These are phyloP conservation scores for Protomyces lactucae-debilis DNA, from an alignment of 1,139 yeast species.

Conservation along the genomic window DNA sequence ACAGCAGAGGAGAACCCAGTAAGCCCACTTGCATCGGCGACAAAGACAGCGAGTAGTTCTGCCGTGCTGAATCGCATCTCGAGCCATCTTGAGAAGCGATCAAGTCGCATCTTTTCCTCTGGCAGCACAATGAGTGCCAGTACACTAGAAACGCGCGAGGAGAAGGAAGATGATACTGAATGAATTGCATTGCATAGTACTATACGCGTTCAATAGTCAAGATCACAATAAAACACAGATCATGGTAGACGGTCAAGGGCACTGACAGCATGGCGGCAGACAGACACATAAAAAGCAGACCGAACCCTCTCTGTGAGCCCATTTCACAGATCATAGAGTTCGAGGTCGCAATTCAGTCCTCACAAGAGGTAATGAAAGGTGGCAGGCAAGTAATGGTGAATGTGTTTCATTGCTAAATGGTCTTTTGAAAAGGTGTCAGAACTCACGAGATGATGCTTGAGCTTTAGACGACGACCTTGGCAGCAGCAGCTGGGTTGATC, in stretches of 20 bases:
- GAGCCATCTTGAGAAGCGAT: not conserved
- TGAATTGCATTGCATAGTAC: not conserved
- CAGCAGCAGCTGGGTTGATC: conserved; percentile 97
- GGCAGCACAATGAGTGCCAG: not conserved
- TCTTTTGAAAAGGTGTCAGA: not conserved
- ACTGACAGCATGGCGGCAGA: not conserved
- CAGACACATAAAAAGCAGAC: not conserved
- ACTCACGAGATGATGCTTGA: not conserved
- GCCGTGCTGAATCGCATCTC: not conserved
- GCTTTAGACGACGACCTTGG: conserved; percentile 41
- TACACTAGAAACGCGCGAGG: not conserved
- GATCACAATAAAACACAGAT: too few species aligned
- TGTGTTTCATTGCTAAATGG: not conserved
- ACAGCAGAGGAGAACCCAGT: too few species aligned
- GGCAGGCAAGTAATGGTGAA: not conserved
- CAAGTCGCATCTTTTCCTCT: not conserved
- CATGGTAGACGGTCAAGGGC: not conserved
- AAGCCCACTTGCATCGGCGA: not conserved
- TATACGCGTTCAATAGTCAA: not conserved
- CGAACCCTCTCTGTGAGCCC: conserved; percentile 27
- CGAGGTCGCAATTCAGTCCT: conserved; percentile 10
- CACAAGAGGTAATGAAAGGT: not conserved
- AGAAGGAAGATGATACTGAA: not conserved
- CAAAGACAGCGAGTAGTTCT: not conserved
- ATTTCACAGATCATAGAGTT: conserved; percentile 25